These are phyloP conservation scores for Purpureocillium takamizusanense DNA, from an alignment of 2,329 filamentous ascomycete species.

Conservation along the genomic window DNA sequence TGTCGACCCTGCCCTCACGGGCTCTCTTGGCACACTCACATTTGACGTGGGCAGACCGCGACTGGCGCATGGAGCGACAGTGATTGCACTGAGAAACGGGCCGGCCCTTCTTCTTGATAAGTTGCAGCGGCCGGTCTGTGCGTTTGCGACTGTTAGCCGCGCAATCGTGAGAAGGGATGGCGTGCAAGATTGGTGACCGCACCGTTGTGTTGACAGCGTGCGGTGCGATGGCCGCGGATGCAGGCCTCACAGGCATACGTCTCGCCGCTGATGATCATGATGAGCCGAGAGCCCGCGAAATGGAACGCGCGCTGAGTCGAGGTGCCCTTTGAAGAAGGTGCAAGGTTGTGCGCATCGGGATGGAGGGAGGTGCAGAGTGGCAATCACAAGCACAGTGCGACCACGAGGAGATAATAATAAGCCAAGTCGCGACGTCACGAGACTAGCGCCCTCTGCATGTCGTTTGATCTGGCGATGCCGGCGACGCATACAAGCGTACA, in stretches of 20 bases:
- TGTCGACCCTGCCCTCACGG: background rate
- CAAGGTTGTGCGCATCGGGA: too few species aligned
- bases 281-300: too few species aligned
- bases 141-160: background rate
- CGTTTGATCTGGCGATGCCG: too few species aligned
- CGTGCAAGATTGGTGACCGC: background rate
- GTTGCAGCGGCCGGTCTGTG: conserved; percentile 1
- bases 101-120: conserved; percentile 1
- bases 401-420: too few species aligned
- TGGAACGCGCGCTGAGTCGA: too few species aligned
- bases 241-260: conserved; percentile 2
- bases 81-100: conserved; percentile 3
- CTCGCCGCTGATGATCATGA: conserved; percentile 2
- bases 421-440: too few species aligned
- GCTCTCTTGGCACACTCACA: conserved; percentile 2
- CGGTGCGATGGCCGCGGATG: conserved; percentile 2
- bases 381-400: too few species aligned
- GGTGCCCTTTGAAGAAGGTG: too few species aligned
- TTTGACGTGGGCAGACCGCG: conserved; percentile 2
- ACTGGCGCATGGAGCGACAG: conserved; percentile 3
- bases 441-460: too few species aligned
- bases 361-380: too few species aligned
- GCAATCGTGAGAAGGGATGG: background rate
- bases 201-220: conserved; percentile 1
- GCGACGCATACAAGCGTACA: too few species aligned